Evolutionary conservation across 164 flowering plant genomes (phyloP).

Genomic region (Kalanchoe fedtschenkoi): DNA sequence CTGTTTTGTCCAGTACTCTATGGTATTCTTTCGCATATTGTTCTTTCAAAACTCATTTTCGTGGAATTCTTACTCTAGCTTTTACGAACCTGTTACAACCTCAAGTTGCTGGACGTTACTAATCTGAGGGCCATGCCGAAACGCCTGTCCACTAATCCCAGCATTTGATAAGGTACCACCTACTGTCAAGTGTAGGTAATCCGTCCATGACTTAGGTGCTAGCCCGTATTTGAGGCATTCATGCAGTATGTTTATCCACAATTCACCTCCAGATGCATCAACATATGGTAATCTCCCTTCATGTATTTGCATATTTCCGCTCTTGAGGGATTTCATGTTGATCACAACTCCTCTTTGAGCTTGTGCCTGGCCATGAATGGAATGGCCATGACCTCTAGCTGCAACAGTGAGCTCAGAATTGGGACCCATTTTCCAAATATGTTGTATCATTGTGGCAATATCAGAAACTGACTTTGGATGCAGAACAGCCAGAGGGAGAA

Average conservation of each 20-base stretch:
- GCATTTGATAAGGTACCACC: constrained; percentile 68
- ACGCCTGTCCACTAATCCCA: constrained; percentile 63
- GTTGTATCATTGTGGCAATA: constrained; percentile 24
- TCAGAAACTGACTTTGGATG: constrained; percentile 35
- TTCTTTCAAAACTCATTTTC: not conserved
- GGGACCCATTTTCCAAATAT: constrained; percentile 33
- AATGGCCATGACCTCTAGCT: constrained; percentile 57
- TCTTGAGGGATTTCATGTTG: constrained; percentile 36
- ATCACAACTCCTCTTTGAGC: constrained; percentile 43
- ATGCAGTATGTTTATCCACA: constrained; percentile 55
- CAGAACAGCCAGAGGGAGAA: constrained; percentile 28
- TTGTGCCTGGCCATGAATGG: constrained; percentile 52
- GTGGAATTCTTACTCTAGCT: not conserved
- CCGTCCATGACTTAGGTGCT: constrained; percentile 63
- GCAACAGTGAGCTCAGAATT: constrained; percentile 35
- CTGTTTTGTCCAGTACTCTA: not conserved
- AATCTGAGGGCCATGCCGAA: constrained; percentile 62
- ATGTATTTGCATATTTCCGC: constrained; percentile 22
- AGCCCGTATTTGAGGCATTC: constrained; percentile 44
- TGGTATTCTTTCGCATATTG: not conserved
- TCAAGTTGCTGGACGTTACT: constrained; percentile 51
- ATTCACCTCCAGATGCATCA: constrained; percentile 52
- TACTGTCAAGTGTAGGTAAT: constrained; percentile 52
- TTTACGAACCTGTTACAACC: constrained; percentile 51
- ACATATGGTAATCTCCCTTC: constrained; percentile 25